These are phyloP conservation scores for Clonostachys chloroleuca DNA, from an alignment of 2,329 filamentous ascomycete species.

Conservation along the genomic window DNA sequence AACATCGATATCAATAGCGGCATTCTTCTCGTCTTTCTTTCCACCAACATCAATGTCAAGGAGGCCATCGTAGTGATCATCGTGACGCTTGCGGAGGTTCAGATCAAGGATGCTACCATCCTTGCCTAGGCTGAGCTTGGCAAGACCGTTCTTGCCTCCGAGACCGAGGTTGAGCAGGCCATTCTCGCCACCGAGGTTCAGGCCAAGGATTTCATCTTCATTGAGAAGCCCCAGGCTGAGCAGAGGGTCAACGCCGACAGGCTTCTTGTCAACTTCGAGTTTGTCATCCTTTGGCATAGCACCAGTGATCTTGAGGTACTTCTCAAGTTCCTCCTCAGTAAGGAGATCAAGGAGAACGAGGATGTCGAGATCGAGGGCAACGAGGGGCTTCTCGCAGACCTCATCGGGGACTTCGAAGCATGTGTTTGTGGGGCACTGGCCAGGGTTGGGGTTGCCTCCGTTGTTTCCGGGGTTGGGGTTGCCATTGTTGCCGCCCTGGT, in stretches of 20 bases:
- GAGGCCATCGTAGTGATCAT: not conserved
- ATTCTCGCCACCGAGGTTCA: constrained; percentile 4
- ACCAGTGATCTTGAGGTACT: constrained; percentile 11
- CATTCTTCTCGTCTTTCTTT: not conserved
- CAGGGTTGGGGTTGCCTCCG: not conserved
- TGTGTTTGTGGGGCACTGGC: constrained; percentile 1
- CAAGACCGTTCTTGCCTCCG: constrained; percentile 4
- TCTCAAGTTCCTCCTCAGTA: constrained; percentile 10
- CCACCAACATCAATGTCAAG: not conserved
- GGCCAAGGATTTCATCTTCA: constrained; percentile 3
- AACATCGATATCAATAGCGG: constrained; percentile 5
- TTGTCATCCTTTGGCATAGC: constrained; percentile 1
- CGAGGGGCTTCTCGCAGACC: constrained; percentile 11
- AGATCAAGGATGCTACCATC: constrained; percentile 1
- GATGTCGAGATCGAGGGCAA: constrained; percentile 10
- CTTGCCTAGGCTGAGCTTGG: constrained; percentile 4
- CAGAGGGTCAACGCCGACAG: constrained; percentile 4
- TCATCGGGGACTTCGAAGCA: constrained; percentile 10
- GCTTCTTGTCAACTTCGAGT: constrained; percentile 3
- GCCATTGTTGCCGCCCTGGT: too few relatives aligned
- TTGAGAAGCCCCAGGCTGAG: not conserved
- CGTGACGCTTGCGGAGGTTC: not conserved
- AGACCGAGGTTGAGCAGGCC: constrained; percentile 8
- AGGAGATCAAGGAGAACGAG: constrained; percentile 11
- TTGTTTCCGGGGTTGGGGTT: too few relatives aligned